Base-by-base conservation (phyloP, 345 rosid genomes). In the Cardamine resedifolia region DNA sequence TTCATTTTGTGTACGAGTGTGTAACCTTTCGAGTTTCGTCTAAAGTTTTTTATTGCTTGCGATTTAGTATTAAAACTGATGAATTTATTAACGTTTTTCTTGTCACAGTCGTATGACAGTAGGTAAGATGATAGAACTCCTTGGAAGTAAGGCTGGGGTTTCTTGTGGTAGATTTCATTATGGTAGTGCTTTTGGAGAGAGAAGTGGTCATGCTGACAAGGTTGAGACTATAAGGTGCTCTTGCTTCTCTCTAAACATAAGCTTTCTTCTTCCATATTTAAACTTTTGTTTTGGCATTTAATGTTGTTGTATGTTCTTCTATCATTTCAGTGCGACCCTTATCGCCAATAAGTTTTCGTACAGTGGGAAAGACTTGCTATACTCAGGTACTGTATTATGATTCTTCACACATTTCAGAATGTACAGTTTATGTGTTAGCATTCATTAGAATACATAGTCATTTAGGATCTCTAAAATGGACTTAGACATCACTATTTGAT, bases 101-200 rank as follows among this genome's bases (percentile, higher is more conserved):
- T 78, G 70, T 69, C 79, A 39, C 64, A 94, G 97, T 85, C 99
- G 96, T 78, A 94, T 94, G 98, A 94, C 97, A 11, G 96, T 91
- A 64, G 96, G 98, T 43, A 94, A 95, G 85, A 95, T 91, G 99
- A 85, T 91, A 74, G 99, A 95, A 84, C 99, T 95, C 73, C 88
- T 91, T 65, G 99, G 96, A 38, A 77, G 99, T 74, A 95, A 95
- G 79, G 96, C 97, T 62, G 97, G 96, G 68, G 96, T 89, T 66
- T 88, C 91, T 4, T 83, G 86, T 19, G 97, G 96, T 60, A 84
- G 84, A 80, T 89, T 82, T 78, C 96, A 89, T 77, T 91, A 91
- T 80, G 99, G 99, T 58, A 95, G 97, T 77, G 99, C 99, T 50
- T 91, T 91, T 81, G 97, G 99, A 36, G 96, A 95, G 80, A 85